Evolutionary conservation across 352 stramenopile species (phyloP), one percentile per base, ranked within the genome.

Genomic region (Phytophthora pinifolia): DNA sequence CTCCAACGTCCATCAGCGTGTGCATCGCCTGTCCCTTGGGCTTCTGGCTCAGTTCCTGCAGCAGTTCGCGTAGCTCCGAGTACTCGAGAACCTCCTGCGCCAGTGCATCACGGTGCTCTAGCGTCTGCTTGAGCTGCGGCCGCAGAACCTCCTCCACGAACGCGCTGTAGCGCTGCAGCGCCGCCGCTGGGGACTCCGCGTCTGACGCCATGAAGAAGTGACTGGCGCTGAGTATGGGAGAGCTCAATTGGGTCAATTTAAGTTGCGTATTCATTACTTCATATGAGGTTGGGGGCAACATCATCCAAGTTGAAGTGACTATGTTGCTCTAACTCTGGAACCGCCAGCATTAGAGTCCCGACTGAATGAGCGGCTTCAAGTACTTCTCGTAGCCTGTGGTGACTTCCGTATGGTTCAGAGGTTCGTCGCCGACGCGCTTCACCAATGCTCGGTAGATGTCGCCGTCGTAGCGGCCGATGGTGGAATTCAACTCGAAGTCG

Each of bases 131-230:
- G 13, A 91, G 70, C 65, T 91, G 81, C 31, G 81, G 78, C 36
- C 78, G 77, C 47, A 91, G 70, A 47, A 87, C 65, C 13, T 86
- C 67, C 62, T 91, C 76, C 38, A 89, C 74, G 43, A 91, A 88
- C 20, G 66, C 54, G 45, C 61, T 72, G 68, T 89, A 91, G 58
- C 74, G 71, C 46, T 83, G 74, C 53, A 89, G 62, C 38, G 67
- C 64, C 17, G 56, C 64, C 15, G 64, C 48, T 1, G 60, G 37
- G 14, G 53, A 60, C 54, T 70, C 54, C 22, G 60, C 39, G 20
- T 34, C 13, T 2, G 56, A 41, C 49, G 42, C 43, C 8, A 45
- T 42, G 15, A 0, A 9, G 3, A 35, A 44, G 15, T 54, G 44
- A 61, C 44, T 61, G 53, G 53, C 34, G 42, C 34, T 53, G 52